Conservation (phyloP, 768 basidiomycete genomes). For the Trametes maxima region DNA sequence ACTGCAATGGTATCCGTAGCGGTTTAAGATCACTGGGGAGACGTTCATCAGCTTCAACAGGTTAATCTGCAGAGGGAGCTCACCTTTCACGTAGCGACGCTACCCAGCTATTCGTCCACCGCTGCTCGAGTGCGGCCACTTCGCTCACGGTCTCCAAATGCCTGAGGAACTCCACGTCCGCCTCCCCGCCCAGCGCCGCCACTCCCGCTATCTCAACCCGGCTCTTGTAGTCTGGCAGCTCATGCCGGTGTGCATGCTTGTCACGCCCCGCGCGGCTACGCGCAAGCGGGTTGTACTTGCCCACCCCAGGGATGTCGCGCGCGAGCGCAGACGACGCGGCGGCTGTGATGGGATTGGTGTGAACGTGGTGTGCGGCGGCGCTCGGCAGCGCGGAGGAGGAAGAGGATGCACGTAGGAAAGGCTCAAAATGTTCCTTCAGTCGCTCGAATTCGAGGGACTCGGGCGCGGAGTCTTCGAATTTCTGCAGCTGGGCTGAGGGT, state of each 20-base stretch:
- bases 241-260: slow-evolving; percentile 69
- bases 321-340: slow-evolving; percentile 88
- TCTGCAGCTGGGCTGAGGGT: slow-evolving; percentile 84
- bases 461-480: slow-evolving; percentile 82
- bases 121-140: slow-evolving; percentile 72
- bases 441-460: slow-evolving; percentile 90
- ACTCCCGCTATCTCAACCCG: slow-evolving; percentile 65
- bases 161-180: slow-evolving; percentile 70
- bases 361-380: slow-evolving; percentile 70
- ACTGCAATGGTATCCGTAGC: slow-evolving; percentile 87
- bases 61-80: slow-evolving; percentile 29
- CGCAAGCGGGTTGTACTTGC: slow-evolving; percentile 70
- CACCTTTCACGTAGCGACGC: slow-evolving; percentile 66
- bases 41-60: slow-evolving; percentile 4
- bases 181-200: slow-evolving; percentile 58
- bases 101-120: slow-evolving; percentile 83
- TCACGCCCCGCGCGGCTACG: slow-evolving; percentile 56
- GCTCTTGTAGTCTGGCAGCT: slow-evolving; percentile 76
- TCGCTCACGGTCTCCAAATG: slow-evolving; percentile 62
- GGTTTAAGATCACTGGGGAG: slow-evolving; percentile 75
- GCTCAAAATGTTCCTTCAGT: slow-evolving; percentile 96
- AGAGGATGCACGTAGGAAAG: slow-evolving; percentile 84
- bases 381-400: slow-evolving; percentile 64
- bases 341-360: slow-evolving; percentile 81
- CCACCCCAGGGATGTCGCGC: slow-evolving; percentile 83